phyloP scores from a whole-genome alignment of 2,329 filamentous ascomycete species.

The Tolypocladium sp. region DNA sequence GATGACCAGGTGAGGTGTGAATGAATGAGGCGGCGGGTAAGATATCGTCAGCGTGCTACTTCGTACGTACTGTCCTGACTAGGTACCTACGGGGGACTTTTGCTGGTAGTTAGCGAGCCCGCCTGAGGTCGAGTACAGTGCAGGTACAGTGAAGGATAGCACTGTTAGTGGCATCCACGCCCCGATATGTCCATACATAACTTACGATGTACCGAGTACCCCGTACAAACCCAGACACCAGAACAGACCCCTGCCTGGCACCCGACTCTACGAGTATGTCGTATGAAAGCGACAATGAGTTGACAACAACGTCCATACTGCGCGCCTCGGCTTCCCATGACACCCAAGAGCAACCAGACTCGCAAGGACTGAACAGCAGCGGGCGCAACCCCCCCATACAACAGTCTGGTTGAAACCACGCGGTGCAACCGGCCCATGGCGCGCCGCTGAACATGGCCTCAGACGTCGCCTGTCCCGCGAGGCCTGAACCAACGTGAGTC shows the following conservation, averaged over 20 bases:
- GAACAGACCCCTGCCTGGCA: not conserved
- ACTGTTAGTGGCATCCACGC: not conserved
- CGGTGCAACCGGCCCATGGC: not conserved
- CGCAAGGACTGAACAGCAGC: not conserved
- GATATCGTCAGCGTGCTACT: not conserved
- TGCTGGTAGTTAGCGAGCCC: too few relatives aligned
- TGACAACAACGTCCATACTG: not conserved
- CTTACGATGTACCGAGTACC: too few relatives aligned
- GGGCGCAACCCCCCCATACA: not conserved
- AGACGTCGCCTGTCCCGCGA: conserved; percentile 29
- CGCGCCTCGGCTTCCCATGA: not conserved
- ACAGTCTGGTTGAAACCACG: not conserved
- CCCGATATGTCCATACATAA: not conserved
- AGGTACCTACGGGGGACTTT: not conserved
- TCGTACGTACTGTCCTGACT: not conserved
- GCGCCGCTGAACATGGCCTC: conserved; percentile 21
- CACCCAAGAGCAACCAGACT: not conserved
- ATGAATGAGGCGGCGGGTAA: not conserved
- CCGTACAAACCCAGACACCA: not conserved
- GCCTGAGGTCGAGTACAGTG: not conserved
- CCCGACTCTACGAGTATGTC: too few relatives aligned
- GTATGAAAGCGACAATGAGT: not conserved
- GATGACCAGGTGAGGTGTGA: not conserved
- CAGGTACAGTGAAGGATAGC: not conserved
- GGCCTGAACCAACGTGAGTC: conserved; percentile 37